These are phyloP conservation scores for Berkeleyomyces basicola DNA, from an alignment of 2,329 filamentous ascomycete species.

Conservation along the genomic window DNA sequence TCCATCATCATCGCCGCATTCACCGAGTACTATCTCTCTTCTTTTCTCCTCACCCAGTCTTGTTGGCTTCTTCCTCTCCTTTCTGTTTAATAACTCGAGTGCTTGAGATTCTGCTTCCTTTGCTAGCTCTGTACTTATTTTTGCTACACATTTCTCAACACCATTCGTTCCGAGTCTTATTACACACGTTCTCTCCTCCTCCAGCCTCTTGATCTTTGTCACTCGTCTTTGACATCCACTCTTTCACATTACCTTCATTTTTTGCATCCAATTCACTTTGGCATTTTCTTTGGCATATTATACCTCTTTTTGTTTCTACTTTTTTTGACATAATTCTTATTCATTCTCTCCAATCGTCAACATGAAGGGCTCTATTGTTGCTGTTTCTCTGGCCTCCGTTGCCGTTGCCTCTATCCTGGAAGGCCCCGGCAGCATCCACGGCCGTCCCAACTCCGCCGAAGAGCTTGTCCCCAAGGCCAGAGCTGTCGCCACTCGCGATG, in stretches of 20 bases:
- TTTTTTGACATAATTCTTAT: constrained; percentile 1
- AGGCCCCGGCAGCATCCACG: background rate
- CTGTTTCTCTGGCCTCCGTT: constrained; percentile 13
- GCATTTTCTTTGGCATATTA: constrained; percentile 6
- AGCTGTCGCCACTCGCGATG: constrained; percentile 1
- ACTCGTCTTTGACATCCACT: constrained; percentile 4
- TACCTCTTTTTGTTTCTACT: constrained; percentile 1
- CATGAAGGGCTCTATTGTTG: constrained; percentile 13
- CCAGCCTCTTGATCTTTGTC: background rate
- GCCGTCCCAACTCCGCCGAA: background rate
- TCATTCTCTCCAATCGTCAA: background rate
- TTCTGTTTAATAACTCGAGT: constrained; percentile 3
- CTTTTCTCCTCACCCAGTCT: constrained; percentile 8
- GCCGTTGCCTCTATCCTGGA: constrained; percentile 10
- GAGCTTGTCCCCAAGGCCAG: background rate
- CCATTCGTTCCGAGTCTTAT: constrained; percentile 11
- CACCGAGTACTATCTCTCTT: background rate
- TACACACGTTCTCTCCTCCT: background rate
- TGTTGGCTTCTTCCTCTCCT: constrained; percentile 9
- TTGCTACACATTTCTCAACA: background rate
- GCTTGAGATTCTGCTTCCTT: background rate
- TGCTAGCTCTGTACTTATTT: background rate
- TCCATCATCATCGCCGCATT: background rate
- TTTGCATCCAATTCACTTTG: background rate
- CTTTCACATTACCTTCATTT: constrained; percentile 10